A percentile compares a stretch with the other conserved stretches of the same genome.
phyloP scores from a whole-genome alignment of 163 green algal genomes.

The Chlorella variabilis region DNA sequence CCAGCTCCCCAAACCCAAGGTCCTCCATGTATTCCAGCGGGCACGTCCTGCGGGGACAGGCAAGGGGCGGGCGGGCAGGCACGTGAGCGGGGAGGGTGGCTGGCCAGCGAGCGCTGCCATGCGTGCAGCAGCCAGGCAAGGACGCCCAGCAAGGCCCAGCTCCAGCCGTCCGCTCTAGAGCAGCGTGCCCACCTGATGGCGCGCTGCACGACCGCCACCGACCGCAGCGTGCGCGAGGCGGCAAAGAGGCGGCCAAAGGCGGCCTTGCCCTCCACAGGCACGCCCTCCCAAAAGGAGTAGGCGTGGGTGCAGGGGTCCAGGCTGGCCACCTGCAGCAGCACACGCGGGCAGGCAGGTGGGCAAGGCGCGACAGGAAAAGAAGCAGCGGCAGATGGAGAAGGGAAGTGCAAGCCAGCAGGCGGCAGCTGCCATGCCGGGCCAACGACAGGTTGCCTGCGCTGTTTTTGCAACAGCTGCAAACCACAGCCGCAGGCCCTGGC shows the following conservation, averaged over 20 bases:
- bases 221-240: constrained; percentile 60
- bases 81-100: too few species aligned
- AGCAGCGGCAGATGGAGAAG: too few species aligned
- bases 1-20: constrained; percentile 82
- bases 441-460: too few species aligned
- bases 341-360: not conserved
- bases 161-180: too few species aligned
- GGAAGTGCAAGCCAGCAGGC: not conserved
- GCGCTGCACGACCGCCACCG: constrained; percentile 91
- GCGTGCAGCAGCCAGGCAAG: not conserved
- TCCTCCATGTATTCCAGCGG: constrained; percentile 75
- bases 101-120: too few species aligned
- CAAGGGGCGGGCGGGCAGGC: too few species aligned
- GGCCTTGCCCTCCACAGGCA: constrained; percentile 71
- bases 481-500: too few species aligned
- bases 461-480: too few species aligned
- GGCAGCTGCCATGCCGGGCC: not conserved
- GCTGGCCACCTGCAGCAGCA: constrained; percentile 45
- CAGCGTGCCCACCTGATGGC: constrained; percentile 60
- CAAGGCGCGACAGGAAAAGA: too few species aligned
- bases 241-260: constrained; percentile 89
- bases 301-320: constrained; percentile 87
- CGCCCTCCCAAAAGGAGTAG: constrained; percentile 97
- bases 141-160: too few species aligned
- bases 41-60: too few species aligned